These are phyloP conservation scores for Xylaria sp. DNA, from an alignment of 495 filamentous ascomycete species.

Conservation along the genomic window DNA sequence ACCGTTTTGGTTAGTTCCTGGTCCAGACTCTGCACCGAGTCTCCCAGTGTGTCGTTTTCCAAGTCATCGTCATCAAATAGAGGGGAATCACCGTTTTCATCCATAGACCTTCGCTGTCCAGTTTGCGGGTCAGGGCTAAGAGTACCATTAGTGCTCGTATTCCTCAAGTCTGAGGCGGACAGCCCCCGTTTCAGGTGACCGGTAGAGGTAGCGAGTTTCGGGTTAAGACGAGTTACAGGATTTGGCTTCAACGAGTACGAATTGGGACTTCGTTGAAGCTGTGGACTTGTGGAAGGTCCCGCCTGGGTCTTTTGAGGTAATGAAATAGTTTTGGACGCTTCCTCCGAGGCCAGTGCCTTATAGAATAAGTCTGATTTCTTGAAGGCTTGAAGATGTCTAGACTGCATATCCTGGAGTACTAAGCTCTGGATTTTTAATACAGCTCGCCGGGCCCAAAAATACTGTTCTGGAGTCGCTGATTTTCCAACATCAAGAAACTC, in stretches of 20 bases:
- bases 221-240: slow-evolving; percentile 48
- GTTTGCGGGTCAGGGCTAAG: slow-evolving; percentile 44
- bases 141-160: slow-evolving; percentile 39
- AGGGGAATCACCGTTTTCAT: slow-evolving; percentile 51
- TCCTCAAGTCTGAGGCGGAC: slow-evolving; percentile 54
- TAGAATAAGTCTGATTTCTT: slow-evolving; percentile 92
- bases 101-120: slow-evolving; percentile 52
- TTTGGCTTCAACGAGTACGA: slow-evolving; percentile 49
- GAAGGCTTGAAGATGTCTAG: slow-evolving; percentile 80
- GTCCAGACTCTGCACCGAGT: slow-evolving; percentile 62
- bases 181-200: slow-evolving; percentile 45
- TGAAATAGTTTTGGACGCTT: slow-evolving; percentile 62
- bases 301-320: slow-evolving; percentile 31
- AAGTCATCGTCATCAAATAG: slow-evolving; percentile 64
- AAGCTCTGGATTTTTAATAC: slow-evolving; percentile 83
- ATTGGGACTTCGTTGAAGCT: slow-evolving; percentile 42
- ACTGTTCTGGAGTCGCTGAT: slow-evolving; percentile 78
- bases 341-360: slow-evolving; percentile 92
- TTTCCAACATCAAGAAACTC: slow-evolving; percentile 79
- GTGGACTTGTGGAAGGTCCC: slow-evolving; percentile 38
- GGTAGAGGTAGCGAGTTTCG: slow-evolving; percentile 40
- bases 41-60: slow-evolving; percentile 58
- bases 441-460: slow-evolving; percentile 80
- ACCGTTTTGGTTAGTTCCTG: slow-evolving; percentile 48
- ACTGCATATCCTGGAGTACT: slow-evolving; percentile 82